Conservation (phyloP, 371 early-diverging fungal genomes). For the Parasitella parasitica region DNA sequence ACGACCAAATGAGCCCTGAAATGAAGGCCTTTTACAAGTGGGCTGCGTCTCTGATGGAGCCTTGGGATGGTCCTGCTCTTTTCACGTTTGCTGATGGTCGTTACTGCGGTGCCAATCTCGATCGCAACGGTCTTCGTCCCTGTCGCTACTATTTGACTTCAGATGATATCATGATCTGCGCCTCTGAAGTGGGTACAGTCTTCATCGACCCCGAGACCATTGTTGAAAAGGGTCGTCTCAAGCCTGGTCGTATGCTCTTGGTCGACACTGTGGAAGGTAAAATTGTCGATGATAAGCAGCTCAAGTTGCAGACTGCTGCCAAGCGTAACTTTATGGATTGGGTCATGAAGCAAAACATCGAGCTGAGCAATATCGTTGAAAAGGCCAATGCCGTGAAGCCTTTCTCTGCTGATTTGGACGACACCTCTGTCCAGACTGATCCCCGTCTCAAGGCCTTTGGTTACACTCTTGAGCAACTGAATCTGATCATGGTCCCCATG, state of each 20-base stretch:
- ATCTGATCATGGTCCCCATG: slow-evolving; percentile 87
- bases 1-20: slow-evolving; percentile 79
- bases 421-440: slow-evolving; percentile 61
- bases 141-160: slow-evolving; percentile 93
- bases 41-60: slow-evolving; percentile 96
- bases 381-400: slow-evolving; percentile 18
- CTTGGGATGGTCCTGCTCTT: slow-evolving; percentile 98
- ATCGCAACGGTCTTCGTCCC: slow-evolving; percentile 96
- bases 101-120: slow-evolving; percentile 92
- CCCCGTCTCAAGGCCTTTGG: slow-evolving; percentile 87
- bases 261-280: slow-evolving; percentile 94
- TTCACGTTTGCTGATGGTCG: slow-evolving; percentile 96
- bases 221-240: slow-evolving; percentile 89
- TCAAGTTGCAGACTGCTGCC: slow-evolving; percentile 74
- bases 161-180: slow-evolving; percentile 95
- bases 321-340: slow-evolving; percentile 80
- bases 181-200: slow-evolving; percentile 94
- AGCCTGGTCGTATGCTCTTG: slow-evolving; percentile 95
- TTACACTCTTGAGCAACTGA: slow-evolving; percentile 91
- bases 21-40: slow-evolving; percentile 93
- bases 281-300: slow-evolving; percentile 87
- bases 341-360: slow-evolving; percentile 79
- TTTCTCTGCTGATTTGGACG: slow-evolving; percentile 37
- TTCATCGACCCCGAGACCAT: slow-evolving; percentile 79
- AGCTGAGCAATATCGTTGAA: slow-evolving; percentile 60